These are phyloP conservation scores for Botryotinia narcissicola DNA, from an alignment of 2,329 filamentous ascomycete genomes.

Conservation along the genomic window DNA sequence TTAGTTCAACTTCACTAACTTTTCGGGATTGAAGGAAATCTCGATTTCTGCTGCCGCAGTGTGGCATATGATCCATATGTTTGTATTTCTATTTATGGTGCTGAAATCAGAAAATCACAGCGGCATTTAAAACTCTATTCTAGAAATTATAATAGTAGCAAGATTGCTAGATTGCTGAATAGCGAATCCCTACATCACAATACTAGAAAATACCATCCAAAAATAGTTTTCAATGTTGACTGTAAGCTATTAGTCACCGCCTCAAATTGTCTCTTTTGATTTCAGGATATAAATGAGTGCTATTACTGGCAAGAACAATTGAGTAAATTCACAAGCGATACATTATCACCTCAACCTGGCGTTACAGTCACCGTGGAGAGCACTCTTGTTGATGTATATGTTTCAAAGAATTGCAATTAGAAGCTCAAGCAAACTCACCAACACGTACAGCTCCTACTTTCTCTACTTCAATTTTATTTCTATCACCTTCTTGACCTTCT, in stretches of 20 bases:
- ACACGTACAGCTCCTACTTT: neutral
- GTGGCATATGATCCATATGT: neutral
- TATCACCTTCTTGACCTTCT: neutral
- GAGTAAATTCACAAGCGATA: neutral
- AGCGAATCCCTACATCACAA: neutral
- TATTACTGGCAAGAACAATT: neutral
- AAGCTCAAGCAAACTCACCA: neutral
- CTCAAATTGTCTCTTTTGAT: neutral
- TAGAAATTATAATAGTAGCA: neutral
- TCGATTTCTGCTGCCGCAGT: neutral
- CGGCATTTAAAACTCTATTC: neutral
- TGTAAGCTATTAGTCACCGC: neutral
- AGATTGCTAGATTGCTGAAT: neutral
- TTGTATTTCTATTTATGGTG: neutral
- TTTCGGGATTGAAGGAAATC: neutral
- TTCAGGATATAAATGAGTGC: neutral
- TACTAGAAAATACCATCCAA: neutral
- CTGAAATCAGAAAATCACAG: neutral
- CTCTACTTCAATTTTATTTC: neutral
- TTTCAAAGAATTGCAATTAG: neutral
- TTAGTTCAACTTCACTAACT: neutral
- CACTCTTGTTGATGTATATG: neutral
- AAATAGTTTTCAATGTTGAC: neutral
- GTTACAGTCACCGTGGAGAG: neutral
- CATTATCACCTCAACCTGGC: neutral